Evolutionary conservation across 1,284 basidiomycete species (phyloP).

Genomic region (Heterobasidion parviporum): DNA sequence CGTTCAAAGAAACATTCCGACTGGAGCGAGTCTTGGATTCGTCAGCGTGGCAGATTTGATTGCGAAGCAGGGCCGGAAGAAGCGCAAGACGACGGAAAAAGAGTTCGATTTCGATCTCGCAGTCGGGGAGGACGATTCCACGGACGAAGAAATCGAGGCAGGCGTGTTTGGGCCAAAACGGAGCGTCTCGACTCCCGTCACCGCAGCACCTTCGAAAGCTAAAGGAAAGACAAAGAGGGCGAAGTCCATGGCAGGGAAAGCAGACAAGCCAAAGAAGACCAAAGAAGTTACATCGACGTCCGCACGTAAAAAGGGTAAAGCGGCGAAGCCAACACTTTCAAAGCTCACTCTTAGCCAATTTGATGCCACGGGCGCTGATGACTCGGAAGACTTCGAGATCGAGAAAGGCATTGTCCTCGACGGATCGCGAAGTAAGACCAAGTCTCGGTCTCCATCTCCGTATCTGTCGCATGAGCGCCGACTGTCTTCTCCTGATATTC

Average conservation of each 20-base stretch:
- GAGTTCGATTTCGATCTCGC: slow-evolving; percentile 18
- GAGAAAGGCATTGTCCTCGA: slow-evolving; percentile 23
- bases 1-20: slow-evolving; percentile 56
- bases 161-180: slow-evolving; percentile 37
- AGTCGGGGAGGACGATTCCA: slow-evolving; percentile 51
- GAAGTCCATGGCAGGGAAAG: neutral
- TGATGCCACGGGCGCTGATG: slow-evolving; percentile 35
- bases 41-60: slow-evolving; percentile 54
- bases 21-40: slow-evolving; percentile 54
- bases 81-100: slow-evolving; percentile 25
- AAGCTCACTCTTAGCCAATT: slow-evolving; percentile 28
- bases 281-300: neutral
- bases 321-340: slow-evolving; percentile 26
- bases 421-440: neutral
- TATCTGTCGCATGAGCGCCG: neutral
- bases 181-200: slow-evolving; percentile 35
- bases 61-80: slow-evolving; percentile 36
- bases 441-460: slow-evolving; percentile 1
- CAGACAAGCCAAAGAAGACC: slow-evolving; percentile 2
- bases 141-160: slow-evolving; percentile 52
- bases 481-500: slow-evolving; percentile 16
- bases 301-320: neutral
- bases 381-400: slow-evolving; percentile 48
- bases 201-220: slow-evolving; percentile 13
- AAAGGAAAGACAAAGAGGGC: slow-evolving; percentile 6